Evolutionary conservation across 805 yeast genomes (phyloP), one percentile per base, ranked within the genome.

Genomic region (Pichia scutulata): DNA sequence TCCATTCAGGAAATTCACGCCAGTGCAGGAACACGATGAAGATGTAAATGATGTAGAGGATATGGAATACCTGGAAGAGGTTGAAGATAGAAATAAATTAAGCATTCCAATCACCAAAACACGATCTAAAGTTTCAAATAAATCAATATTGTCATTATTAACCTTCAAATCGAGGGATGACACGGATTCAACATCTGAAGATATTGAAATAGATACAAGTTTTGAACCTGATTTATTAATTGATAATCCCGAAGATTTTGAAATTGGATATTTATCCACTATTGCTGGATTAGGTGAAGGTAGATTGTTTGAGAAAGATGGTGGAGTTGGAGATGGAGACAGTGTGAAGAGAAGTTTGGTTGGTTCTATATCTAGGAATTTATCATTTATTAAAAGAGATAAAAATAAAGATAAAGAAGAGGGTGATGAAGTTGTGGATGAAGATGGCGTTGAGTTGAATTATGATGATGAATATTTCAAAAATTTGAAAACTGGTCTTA

Each of bases 201-300:
- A 33, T 33, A n/a, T 33, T 6, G 37, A 33, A 14, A 33, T 33
- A 16, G 37, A 33, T 33, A 33, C 37, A 2, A 33, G 37, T 33
- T 33, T 33, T n/a, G 37, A 33, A 33, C 37, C 37, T n/a, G n/a
- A 16, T n/a, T 33, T 33, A n/a, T 16, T 21, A 8, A 23, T 26
- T 19, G 40, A 39, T 13, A 39, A 43, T 43, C 13, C 18, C 7
- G 39, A 40, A 14, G 62, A 54, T 30, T 66, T 65, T 33, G 73
- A 70, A 44, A 51, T 69, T 43, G 72, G 65, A n/a, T 66, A 69
- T 51, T 56, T 71, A 28, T 70, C 72, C 7, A 68, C 67, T 30
- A 56, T 71, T 37, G 67, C 68, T 28, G 75, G 72, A 18, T 61
- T 62, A 26, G 72, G 72, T 39, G 77, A 72, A 46, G 70, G 74